Base-by-base conservation (phyloP, 208 protist genomes). In the Trypanosoma boissoni region DNA sequence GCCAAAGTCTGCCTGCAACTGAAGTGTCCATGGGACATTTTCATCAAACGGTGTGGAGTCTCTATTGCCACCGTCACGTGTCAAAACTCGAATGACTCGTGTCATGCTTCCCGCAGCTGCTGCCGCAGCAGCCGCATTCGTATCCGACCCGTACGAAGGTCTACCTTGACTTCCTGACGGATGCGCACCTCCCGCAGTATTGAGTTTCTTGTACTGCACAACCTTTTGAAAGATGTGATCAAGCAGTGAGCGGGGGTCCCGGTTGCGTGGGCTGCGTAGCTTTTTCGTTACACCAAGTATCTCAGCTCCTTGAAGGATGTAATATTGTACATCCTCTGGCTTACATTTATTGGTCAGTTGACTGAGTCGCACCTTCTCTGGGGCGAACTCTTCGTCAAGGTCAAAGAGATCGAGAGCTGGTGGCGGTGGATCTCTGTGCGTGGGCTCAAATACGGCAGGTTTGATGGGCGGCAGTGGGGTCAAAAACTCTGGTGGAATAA, bases 261-360 rank as follows among this genome's bases (percentile, higher is more conserved):
- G 81, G 66, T 91, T 93, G 50, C 83, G 88, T 28, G 88, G 84
- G 62, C 82, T 91, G 67, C 87, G 79, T 44, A 97, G 70, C 72
- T 92, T 88, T 67, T 92, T 90, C 7, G 90, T 96, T 14, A 98
- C 86, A 0, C 96, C 96, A 69, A 98, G 82, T 28, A 98, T 87
- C 61, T 97, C 95, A 5, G 92, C 88, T 2, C 78, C 91, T 66
- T 96, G 92, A 21, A 90, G 62, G 60, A 98, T 96, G 74, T 94
- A 97, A 72, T 95, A 97, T 41, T 94, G 87, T 27, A 97, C 77
- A 61, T 98, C 88, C 58, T 97, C 87, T 3, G 87, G 68, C 59
- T 92, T 89, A 65, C 96, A 98, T 61, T 97, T 97, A 73, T 98
- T 98, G n/a, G 97, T 98, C 29, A 98, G 66, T 58, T 98, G 94